phyloP scores from a whole-genome alignment of 129 eudicot species.

The Saposhnikovia divaricata region DNA sequence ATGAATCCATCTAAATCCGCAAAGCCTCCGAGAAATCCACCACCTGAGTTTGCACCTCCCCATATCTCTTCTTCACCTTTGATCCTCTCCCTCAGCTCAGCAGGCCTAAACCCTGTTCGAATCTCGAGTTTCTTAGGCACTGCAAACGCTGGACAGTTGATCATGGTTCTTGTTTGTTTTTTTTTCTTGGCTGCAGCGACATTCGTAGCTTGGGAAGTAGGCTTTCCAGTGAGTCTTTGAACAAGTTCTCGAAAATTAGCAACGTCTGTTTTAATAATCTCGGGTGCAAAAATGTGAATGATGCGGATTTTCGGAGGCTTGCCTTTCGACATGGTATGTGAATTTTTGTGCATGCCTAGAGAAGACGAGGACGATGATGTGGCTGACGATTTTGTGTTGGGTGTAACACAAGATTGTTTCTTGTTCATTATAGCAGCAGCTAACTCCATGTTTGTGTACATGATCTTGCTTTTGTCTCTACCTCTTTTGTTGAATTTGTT shows the following conservation, averaged over 20 bases:
- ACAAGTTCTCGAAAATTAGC: constrained; percentile 82
- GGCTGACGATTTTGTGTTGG: constrained; percentile 16
- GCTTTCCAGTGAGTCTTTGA: constrained; percentile 85
- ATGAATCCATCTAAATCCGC: constrained; percentile 73
- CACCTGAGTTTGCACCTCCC: constrained; percentile 68
- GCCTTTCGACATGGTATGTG: constrained; percentile 57
- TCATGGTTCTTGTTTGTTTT: constrained; percentile 16
- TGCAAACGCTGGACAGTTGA: constrained; percentile 7
- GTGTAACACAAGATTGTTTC: constrained; percentile 31
- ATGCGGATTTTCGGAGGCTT: constrained; percentile 94
- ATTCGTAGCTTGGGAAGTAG: constrained; percentile 22
- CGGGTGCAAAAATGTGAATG: constrained; percentile 90
- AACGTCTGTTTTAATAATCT: constrained; percentile 82
- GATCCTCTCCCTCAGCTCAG: constrained; percentile 46
- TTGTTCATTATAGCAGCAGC: constrained; percentile 28
- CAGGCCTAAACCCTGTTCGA: constrained; percentile 28
- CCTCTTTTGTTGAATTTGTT: neutral
- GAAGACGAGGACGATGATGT: constrained; percentile 17
- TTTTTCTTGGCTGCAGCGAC: constrained; percentile 13
- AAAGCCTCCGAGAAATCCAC: constrained; percentile 70
- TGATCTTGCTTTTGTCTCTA: constrained; percentile 15
- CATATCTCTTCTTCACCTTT: constrained; percentile 86
- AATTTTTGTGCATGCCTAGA: constrained; percentile 51
- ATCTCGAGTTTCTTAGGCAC: constrained; percentile 22
- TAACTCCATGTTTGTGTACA: constrained; percentile 44